Evolutionary conservation across 805 yeast genomes (phyloP).

Genomic region (Lipomyces kockii): DNA sequence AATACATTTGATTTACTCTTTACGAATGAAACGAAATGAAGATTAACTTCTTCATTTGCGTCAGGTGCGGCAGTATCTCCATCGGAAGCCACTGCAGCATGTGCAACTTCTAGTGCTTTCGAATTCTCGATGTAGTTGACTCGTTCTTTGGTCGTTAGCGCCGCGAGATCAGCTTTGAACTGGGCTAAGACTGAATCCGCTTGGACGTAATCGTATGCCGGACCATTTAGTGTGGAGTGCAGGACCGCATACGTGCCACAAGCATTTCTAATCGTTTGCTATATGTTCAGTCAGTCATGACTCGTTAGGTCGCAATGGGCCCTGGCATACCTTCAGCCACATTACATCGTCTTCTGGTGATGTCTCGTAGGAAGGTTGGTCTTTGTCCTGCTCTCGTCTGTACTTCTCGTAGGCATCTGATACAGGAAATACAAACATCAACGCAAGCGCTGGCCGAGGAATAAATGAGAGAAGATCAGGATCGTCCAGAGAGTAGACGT

Average conservation of each 20-base stretch:
- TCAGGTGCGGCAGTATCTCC: slow-evolving; percentile 50
- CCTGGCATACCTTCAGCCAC: slow-evolving; percentile 59
- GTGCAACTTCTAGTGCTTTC: slow-evolving; percentile 48
- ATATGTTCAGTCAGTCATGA: slow-evolving; percentile 36
- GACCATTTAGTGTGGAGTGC: slow-evolving; percentile 58
- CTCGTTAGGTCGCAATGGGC: neutral
- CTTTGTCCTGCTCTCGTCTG: slow-evolving; percentile 50
- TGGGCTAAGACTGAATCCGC: slow-evolving; percentile 41
- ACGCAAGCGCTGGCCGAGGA: slow-evolving; percentile 78
- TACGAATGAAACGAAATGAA: slow-evolving; percentile 80
- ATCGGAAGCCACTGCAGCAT: slow-evolving; percentile 45
- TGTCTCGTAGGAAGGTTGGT: slow-evolving; percentile 31
- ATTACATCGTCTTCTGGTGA: slow-evolving; percentile 45
- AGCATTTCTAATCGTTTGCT: slow-evolving; percentile 83
- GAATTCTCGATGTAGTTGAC: slow-evolving; percentile 54
- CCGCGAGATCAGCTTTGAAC: slow-evolving; percentile 38
- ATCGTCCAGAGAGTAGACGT: slow-evolving; percentile 83
- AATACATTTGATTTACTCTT: slow-evolving; percentile 61
- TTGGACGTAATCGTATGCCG: slow-evolving; percentile 42
- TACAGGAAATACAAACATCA: slow-evolving; percentile 83
- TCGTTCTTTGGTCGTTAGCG: slow-evolving; percentile 46
- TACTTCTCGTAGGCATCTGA: slow-evolving; percentile 63
- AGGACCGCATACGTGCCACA: slow-evolving; percentile 91
- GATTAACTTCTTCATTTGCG: slow-evolving; percentile 54
- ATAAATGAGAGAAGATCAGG: slow-evolving; percentile 77